Base-by-base conservation (phyloP, 2,329 filamentous ascomycete species). In the Sarocladium oryzae region DNA sequence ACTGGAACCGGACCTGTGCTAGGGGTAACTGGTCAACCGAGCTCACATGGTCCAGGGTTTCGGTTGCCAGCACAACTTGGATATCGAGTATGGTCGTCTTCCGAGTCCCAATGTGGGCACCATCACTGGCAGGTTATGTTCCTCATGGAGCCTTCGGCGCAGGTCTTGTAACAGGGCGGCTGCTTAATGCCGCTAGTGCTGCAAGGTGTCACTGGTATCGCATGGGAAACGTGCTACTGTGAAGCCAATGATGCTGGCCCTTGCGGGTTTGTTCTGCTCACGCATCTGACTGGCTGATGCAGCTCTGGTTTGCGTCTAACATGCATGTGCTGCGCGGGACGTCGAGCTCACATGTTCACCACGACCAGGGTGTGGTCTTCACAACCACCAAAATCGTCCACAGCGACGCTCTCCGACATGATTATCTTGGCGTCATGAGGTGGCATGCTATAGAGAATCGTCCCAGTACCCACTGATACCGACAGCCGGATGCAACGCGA, bases 341-440 rank as follows among this genome's bases (percentile, higher is more conserved):
- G 24, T 6, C 6, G 43, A 48, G 43, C 43, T 48, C 43, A 48
- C 43, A 48, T 48, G 43, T 48, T 28, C 40, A 43, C 40, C 21
- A 21, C n/a, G 13, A 43, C 37, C 21, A 43, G 40, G 23, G 40
- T 43, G 10, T 43, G n/a, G n/a, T n/a, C n/a, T n/a, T n/a, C 23
- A 16, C 21, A 15, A 28, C 40, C 21, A 43, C 21, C n/a, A 43
- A 9, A 32, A 16, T n/a, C 43, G 43, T 26, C 28, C 20, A n/a
- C 32, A 48, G 43, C 43, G 43, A 48, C 15, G 15, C 37, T 13
- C 4, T 20, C 37, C 9, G 16, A 4, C 16, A 16, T 23, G 20
- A 40, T 15, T 3, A 20, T 20, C 7, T 6, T 23, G 37, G 9
- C 16, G 8, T 8, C 9, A 21, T 15, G 20, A 5, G 7, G 20